Base-by-base conservation (phyloP, 257 asterid species). In the Solanum lycopersicoides region DNA sequence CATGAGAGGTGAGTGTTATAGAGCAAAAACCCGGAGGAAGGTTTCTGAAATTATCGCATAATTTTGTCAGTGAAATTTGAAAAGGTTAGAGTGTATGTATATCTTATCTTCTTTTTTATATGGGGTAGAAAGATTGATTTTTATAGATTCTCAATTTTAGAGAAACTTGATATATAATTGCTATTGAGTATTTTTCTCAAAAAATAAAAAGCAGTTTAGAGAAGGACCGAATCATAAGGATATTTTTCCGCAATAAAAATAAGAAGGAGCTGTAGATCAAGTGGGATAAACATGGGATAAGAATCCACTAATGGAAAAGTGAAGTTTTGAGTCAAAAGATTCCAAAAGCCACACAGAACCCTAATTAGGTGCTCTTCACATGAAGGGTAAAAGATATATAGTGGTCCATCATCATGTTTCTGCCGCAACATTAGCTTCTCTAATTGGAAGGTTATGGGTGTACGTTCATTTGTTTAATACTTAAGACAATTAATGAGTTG, bases 341-440 rank as follows among this genome's bases (percentile, higher is more conserved):
- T 88, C 88, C 84, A 76, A 83, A 76, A 44, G 76, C 65, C n/a
- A 74, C n/a, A 74, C 15, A 73, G n/a, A 83, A 42, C 83, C 63
- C 12, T 59, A 28, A n/a, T 77, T 82, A 86, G 83, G 88, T 90
- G 92, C 72, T 68, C 83, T 60, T 90, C 92, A 88, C 92, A 90
- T 90, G 89, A 84, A 87, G 37, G 87, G 1, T 6, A 14, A 53
- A 85, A 32, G 21, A 83, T 35, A 83, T 35, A 25, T 5, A 74
- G 90, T 90, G 90, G 92, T 86, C 92, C 90, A 89, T 84, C 32
- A 65, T 69, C 88, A 89, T 84, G 80, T 84, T 69, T 37, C 32
- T 30, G 53, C 83, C 89, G 83, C 83, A 73, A 86, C 50, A 84
- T 87, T 85, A 90, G 89, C 82, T 86, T 86, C 50, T 82, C 76